These are phyloP conservation scores for Meripilus lineatus DNA, from an alignment of 1,284 basidiomycete genomes.

Conservation along the genomic window DNA sequence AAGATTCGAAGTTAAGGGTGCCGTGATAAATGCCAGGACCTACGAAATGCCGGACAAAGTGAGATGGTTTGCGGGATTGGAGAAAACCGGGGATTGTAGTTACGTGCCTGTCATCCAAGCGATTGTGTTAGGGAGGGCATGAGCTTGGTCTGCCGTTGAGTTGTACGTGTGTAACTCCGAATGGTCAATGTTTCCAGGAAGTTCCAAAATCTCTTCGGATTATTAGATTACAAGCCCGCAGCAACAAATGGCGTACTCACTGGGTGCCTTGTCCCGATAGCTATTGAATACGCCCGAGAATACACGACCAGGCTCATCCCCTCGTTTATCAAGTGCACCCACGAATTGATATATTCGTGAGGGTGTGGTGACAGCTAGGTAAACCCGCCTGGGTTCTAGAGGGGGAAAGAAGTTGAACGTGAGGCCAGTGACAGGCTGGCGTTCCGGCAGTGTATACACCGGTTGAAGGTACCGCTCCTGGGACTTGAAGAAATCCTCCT, in stretches of 20 bases:
- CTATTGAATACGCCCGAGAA: conserved; percentile 71
- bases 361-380: conserved; percentile 83
- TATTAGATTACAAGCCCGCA: conserved; percentile 18
- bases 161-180: conserved; percentile 80
- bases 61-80: no score
- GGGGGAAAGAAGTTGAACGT: conserved; percentile 74
- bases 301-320: conserved; percentile 74
- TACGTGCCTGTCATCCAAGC: conserved; percentile 86
- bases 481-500: conserved; percentile 91
- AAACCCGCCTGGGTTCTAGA: conserved; percentile 51
- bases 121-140: conserved; percentile 60
- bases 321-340: conserved; percentile 59
- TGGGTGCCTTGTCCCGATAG: conserved; percentile 74
- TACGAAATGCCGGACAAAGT: no score
- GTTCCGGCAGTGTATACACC: conserved; percentile 77
- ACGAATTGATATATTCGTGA: conserved; percentile 91
- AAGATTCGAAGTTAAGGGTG: conserved; percentile 59
- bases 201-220: conserved; percentile 73
- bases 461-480: conserved; percentile 78
- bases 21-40: conserved; percentile 86
- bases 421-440: conserved; percentile 77
- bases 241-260: conserved; percentile 41
- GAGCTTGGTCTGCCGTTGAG: conserved; percentile 63
- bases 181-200: conserved; percentile 69
- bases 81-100: no score